A percentile compares a stretch with the other conserved stretches of the same genome.
phyloP scores from a whole-genome alignment of 305 asterid species.

The Solanum hybrid region DNA sequence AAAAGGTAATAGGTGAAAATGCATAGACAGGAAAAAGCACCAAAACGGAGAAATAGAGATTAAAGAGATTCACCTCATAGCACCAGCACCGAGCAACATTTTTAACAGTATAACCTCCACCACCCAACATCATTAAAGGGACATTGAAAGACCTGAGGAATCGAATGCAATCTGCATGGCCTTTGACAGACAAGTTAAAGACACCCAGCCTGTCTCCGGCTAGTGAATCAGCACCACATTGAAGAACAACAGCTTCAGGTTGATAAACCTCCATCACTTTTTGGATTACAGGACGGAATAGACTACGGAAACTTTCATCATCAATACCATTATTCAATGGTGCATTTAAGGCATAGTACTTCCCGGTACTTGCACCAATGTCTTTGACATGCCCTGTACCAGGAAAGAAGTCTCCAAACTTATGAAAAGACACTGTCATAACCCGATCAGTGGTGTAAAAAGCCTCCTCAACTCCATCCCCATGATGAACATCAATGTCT shows the following conservation, averaged over 20 bases:
- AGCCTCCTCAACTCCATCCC: conserved; percentile 93
- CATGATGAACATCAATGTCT: conserved; percentile 84
- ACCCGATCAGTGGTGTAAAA: conserved; percentile 78
- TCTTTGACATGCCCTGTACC: conserved; percentile 79
- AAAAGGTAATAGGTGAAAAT: background rate
- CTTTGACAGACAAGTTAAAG: conserved; percentile 76
- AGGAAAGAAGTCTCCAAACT: conserved; percentile 85
- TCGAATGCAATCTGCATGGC: conserved; percentile 85
- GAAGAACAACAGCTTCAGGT: conserved; percentile 86
- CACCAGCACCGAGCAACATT: conserved; percentile 95
- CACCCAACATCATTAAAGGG: conserved; percentile 85
- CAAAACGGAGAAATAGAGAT: conserved; percentile 11
- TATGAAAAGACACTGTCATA: conserved; percentile 86
- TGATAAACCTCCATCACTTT: conserved; percentile 84
- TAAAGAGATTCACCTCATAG: conserved; percentile 57
- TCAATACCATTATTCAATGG: conserved; percentile 74
- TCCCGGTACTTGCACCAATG: conserved; percentile 45
- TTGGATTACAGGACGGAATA: conserved; percentile 66
- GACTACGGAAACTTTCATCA: conserved; percentile 51
- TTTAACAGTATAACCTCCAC: conserved; percentile 79
- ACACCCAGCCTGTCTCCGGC: conserved; percentile 86
- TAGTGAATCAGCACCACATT: conserved; percentile 86
- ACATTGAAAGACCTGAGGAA: conserved; percentile 74
- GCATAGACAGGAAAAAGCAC: background rate
- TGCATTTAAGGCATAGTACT: conserved; percentile 77